Evolutionary conservation across 371 early-diverging fungal genomes (phyloP).

Genomic region (Basidiobolus meristosporus): DNA sequence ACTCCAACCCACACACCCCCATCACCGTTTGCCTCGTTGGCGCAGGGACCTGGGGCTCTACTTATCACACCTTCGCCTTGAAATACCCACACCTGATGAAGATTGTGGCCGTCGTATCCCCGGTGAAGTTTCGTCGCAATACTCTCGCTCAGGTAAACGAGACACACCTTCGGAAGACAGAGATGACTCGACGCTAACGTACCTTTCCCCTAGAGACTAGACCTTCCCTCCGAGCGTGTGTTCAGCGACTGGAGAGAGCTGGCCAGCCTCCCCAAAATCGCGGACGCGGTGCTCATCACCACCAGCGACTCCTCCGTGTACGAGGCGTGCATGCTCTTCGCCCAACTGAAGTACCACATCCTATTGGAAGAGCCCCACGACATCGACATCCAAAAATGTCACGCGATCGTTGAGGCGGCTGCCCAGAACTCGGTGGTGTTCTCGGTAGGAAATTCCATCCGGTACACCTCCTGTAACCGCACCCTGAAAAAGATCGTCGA

Average conservation of each 20-base stretch:
- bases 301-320: conserved; percentile 7
- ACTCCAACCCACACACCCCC: too few species aligned
- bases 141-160: conserved; percentile 3
- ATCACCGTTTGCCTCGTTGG: too few species aligned
- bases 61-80: conserved; percentile 8
- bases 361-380: conserved; percentile 36
- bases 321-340: conserved; percentile 12
- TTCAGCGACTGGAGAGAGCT: too few species aligned
- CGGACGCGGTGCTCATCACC: conserved; percentile 7
- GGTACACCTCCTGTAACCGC: conserved; percentile 23
- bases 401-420: conserved; percentile 14
- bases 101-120: conserved; percentile 12
- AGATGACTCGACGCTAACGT: too few species aligned
- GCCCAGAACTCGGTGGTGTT: conserved; percentile 9
- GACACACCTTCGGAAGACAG: neutral
- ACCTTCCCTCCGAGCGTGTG: too few species aligned
- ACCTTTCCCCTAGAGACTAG: too few species aligned
- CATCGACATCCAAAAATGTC: conserved; percentile 14
- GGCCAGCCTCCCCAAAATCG: conserved; percentile 3
- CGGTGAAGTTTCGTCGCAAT: conserved; percentile 4
- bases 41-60: too few species aligned
- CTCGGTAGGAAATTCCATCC: conserved; percentile 20
- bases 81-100: conserved; percentile 5
- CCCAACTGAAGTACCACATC: conserved; percentile 20
- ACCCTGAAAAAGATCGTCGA: conserved; percentile 21